These are phyloP conservation scores for Chaetomidium leptoderma DNA, from an alignment of 495 filamentous ascomycete genomes.

Conservation along the genomic window DNA sequence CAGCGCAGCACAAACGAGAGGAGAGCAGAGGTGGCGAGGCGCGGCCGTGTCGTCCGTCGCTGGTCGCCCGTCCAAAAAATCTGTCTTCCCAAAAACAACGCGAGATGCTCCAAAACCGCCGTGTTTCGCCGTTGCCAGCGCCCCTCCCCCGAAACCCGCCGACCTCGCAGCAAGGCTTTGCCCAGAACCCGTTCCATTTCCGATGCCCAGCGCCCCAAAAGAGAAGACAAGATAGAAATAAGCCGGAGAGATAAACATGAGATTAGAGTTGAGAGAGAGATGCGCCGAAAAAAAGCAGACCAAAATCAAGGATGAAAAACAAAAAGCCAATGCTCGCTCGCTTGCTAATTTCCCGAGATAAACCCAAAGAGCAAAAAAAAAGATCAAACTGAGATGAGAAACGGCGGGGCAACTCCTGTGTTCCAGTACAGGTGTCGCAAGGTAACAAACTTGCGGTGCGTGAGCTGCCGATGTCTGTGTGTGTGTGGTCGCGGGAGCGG, in stretches of 20 bases:
- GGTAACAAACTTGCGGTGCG: slow-evolving; percentile 33
- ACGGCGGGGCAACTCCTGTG: slow-evolving; percentile 7
- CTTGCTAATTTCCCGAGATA: slow-evolving; percentile 27
- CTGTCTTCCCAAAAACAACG: slow-evolving; percentile 12
- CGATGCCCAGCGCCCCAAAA: slow-evolving; percentile 26
- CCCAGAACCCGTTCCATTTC: slow-evolving; percentile 20
- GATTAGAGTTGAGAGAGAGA: slow-evolving; percentile 21
- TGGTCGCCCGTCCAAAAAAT: slow-evolving; percentile 2
- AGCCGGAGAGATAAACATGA: slow-evolving; percentile 1
- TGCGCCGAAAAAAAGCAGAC: slow-evolving; percentile 25
- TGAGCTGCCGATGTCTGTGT: slow-evolving; percentile 35
- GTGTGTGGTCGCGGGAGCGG: slow-evolving; percentile 34
- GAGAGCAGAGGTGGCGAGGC: slow-evolving; percentile 10
- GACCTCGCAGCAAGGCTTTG: slow-evolving; percentile 22
- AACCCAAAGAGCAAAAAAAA: background rate
- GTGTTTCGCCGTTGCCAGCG: slow-evolving; percentile 20
- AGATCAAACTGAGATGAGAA: slow-evolving; percentile 14
- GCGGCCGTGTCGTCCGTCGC: background rate
- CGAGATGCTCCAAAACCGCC: slow-evolving; percentile 14
- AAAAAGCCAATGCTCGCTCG: slow-evolving; percentile 33
- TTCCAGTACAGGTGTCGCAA: slow-evolving; percentile 12
- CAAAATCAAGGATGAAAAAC: slow-evolving; percentile 20
- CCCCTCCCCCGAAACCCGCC: slow-evolving; percentile 6
- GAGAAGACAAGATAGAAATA: slow-evolving; percentile 6
- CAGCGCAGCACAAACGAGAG: slow-evolving; percentile 14